Base-by-base conservation (phyloP, 1,284 basidiomycete genomes). In the Caloboletus firmus region DNA sequence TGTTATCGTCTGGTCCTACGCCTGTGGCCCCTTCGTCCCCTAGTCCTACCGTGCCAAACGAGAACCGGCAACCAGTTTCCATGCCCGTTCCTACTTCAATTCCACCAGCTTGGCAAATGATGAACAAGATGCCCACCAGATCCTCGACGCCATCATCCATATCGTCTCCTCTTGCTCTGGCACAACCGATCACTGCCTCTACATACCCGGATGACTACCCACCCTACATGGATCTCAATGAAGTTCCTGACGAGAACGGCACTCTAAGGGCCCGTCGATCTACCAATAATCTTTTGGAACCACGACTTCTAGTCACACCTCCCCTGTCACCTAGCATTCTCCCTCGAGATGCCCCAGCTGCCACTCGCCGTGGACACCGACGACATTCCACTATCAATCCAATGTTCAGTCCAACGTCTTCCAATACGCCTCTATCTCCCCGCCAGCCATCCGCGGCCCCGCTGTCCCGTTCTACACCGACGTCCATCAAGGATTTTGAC, bases 401-500 rank as follows among this genome's bases (percentile, higher is more conserved):
- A 5, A 72, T 85, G 55, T 77, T 81, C 50, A 85, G 82, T 59
- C 80, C 84, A 18, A 76, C 80, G 31, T 69, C 71, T 28, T 84
- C 75, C 12, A 77, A 67, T 34, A 74, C 78, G 0, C 91, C 91
- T 4, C 77, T 96, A 2, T 98, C 97, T n/a, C 95, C 96, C 24
- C 84, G 94, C 24, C 82, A 96, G 47, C 81, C 92, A 3, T 87
- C 93, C 1, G 79, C 82, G 9, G 87, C 87, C 0, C 89, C 93
- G 1, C 74, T 89, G 31, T 82, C 92, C 13, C 83, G 93, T 26
- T 85, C 91, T 13, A 87, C 87, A 8, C 88, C 92, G 0, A 90
- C 96, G 1, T 95, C 95, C 4, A 98, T 99, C 76, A 98, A 94
- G 72, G 97, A 99, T 74, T 99, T 99, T 66, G 95, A 98, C 70